phyloP scores from a whole-genome alignment of 257 asterid genomes.

The Rauvolfia tetraphylla region DNA sequence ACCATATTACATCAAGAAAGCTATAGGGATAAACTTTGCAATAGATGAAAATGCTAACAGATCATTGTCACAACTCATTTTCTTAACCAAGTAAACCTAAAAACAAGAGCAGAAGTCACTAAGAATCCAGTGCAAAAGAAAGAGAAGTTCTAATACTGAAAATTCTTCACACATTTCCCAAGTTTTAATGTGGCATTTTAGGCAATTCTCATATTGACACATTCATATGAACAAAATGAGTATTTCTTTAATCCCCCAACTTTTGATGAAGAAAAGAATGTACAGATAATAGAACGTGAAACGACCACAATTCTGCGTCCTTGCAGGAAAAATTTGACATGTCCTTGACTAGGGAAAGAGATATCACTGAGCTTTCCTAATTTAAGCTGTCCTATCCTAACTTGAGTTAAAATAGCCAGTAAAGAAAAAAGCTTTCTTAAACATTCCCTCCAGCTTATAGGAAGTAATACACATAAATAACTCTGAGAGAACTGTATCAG shows the following conservation, averaged over 20 bases:
- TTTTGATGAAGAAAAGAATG: background rate
- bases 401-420: background rate
- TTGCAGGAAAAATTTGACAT: too few species aligned
- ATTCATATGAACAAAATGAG: background rate
- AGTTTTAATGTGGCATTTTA: background rate
- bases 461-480: background rate
- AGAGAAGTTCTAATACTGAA: background rate
- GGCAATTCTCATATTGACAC: background rate
- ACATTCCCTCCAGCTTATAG: background rate
- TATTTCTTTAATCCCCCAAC: background rate
- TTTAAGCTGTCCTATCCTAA: too few species aligned
- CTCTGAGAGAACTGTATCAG: background rate
- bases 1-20: background rate
- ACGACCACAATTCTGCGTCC: background rate
- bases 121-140: background rate
- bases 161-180: background rate
- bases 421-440: background rate
- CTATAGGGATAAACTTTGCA: background rate
- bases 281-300: background rate
- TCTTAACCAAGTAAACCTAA: background rate
- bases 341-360: background rate
- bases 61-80: background rate
- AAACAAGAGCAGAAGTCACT: background rate
- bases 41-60: background rate
- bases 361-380: background rate